phyloP scores from a whole-genome alignment of 2,329 filamentous ascomycete species.

The Taxawa tesnikishii region DNA sequence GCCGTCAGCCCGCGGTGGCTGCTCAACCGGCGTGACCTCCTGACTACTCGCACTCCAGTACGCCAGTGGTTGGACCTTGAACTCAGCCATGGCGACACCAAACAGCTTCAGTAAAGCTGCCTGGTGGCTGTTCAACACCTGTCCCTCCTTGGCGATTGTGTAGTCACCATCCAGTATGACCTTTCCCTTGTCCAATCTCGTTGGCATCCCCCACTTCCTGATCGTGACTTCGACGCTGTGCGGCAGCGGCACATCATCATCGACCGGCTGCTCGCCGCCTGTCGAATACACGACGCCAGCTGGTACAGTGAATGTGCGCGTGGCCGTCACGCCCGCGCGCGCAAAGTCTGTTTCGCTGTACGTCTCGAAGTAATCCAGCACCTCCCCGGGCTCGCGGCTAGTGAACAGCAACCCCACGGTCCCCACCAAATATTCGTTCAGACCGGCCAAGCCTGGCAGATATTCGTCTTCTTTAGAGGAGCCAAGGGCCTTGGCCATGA shows the following conservation, averaged over 20 bases:
- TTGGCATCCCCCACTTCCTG: slow-evolving; percentile 79
- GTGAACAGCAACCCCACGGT: slow-evolving; percentile 87
- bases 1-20: no score
- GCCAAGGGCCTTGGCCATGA: slow-evolving; percentile 93
- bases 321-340: slow-evolving; percentile 66
- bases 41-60: slow-evolving; percentile 22
- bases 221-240: slow-evolving; percentile 86
- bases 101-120: slow-evolving; percentile 91
- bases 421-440: slow-evolving; percentile 60
- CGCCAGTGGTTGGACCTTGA: slow-evolving; percentile 68
- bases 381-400: slow-evolving; percentile 54
- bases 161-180: slow-evolving; percentile 66
- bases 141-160: slow-evolving; percentile 71
- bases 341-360: slow-evolving; percentile 79
- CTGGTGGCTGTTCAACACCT: slow-evolving; percentile 79
- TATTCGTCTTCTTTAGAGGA: slow-evolving; percentile 58
- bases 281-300: slow-evolving; percentile 67
- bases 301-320: slow-evolving; percentile 68
- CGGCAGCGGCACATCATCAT: slow-evolving; percentile 76
- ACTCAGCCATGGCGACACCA: slow-evolving; percentile 80
- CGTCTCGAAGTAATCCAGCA: slow-evolving; percentile 60
- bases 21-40: slow-evolving; percentile 20
- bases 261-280: slow-evolving; percentile 65
- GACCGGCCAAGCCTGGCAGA: slow-evolving; percentile 61
- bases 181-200: slow-evolving; percentile 75